Base-by-base conservation (phyloP, 495 filamentous ascomycete species). In the Aspergillus indologenus region DNA sequence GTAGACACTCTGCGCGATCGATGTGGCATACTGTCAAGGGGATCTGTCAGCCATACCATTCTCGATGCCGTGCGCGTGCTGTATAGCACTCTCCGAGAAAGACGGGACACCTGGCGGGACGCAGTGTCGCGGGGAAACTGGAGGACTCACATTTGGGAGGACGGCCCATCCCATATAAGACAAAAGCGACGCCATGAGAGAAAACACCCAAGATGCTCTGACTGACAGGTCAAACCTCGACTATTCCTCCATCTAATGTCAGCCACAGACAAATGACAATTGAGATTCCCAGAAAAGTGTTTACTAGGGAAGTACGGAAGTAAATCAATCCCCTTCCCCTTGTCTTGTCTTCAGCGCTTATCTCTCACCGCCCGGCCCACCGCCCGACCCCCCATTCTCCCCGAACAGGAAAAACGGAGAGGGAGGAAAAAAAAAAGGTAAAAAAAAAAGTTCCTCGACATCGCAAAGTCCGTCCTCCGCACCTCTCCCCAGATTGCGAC, bases 81-180 rank as follows among this genome's bases (percentile, higher is more conserved):
- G 58, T 14, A 26, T 42, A 21, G 22, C 19, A 21, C 21, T 40
- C 34, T 40, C 34, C 34, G 34, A 15, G 34, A 40, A 11, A 34
- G 29, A n/a, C n/a, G n/a, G 40, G 43, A 46, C 22, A 53, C 45
- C 42, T 47, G 61, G 21, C 42, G 22, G 14, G 22, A 44, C n/a
- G n/a, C n/a, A n/a, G n/a, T n/a, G n/a, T n/a, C 34, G 7, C 19
- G 46, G 15, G 45, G 55, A 49, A n/a, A n/a, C 3, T 29, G 26
- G 22, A 34, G 26, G 29, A 72, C 86, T 64, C 69, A 90, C 89
- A 58, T 85, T 85, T 47, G 90, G 90, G 50, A 95, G 85, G 67
- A 93, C 84, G 31, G 82, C 82, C 90, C 90, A 95, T 45, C 89
- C 90, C 29, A 90, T 65, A 48, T 88, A 85, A 15, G 89, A 90